Percentiles rank a stretch among this genome's conserved stretches.
Conservation (phyloP, 768 basidiomycete genomes). For the Rhodotorula graminis region DNA sequence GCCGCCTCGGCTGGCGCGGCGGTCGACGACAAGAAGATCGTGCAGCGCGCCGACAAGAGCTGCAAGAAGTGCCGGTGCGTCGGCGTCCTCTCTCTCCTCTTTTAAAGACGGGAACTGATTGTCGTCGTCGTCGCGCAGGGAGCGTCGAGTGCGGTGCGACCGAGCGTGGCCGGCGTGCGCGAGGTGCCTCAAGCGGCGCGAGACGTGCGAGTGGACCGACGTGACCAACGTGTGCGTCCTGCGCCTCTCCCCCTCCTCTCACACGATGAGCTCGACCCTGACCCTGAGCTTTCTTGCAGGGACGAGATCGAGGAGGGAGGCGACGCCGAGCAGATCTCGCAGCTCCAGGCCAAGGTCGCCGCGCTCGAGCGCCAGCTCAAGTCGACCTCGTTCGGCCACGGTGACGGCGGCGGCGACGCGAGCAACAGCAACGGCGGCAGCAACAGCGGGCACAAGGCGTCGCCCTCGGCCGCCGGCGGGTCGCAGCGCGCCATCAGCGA, state of each 20-base stretch:
- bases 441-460: not conserved
- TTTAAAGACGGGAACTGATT: not conserved
- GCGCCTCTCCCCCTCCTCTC: not conserved
- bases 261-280: too few relatives aligned
- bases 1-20: not conserved
- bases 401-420: too few relatives aligned
- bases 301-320: conserved; percentile 31
- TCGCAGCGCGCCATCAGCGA: not conserved
- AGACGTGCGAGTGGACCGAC: conserved; percentile 16
- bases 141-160: conserved; percentile 31
- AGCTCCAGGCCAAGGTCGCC: conserved; percentile 15
- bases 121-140: not conserved
- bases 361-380: conserved; percentile 31
- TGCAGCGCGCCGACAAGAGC: conserved; percentile 26
- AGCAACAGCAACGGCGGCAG: not conserved
- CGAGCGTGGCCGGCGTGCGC: conserved; percentile 21
- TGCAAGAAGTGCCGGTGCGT: conserved; percentile 34
- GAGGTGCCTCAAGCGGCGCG: conserved; percentile 21
- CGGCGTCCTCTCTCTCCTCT: not conserved
- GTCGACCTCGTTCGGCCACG: not conserved
- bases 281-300: too few relatives aligned
- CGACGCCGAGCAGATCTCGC: conserved; percentile 19
- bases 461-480: not conserved
- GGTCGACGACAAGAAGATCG: conserved; percentile 2
- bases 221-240: conserved; percentile 9